phyloP scores from a whole-genome alignment of 1,284 basidiomycete genomes.

The Lentinula novae-zelandiae region DNA sequence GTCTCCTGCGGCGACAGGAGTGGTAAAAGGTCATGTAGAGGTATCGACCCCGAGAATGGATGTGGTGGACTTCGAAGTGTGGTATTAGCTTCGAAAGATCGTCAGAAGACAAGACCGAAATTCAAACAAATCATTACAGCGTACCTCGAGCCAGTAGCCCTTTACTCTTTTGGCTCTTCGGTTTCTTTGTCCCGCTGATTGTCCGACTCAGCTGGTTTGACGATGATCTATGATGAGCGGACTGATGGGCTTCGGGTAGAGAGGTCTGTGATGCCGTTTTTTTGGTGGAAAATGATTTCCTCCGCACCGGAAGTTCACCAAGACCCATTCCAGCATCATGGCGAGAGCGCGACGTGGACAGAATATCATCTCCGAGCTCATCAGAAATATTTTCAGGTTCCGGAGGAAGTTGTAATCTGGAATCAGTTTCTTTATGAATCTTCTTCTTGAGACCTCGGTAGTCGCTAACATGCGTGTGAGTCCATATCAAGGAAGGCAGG shows the following conservation, averaged over 20 bases:
- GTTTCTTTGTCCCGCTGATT: not conserved
- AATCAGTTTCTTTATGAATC: slow-evolving; percentile 40
- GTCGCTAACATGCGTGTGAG: slow-evolving; percentile 41
- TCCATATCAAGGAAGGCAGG: slow-evolving; percentile 9
- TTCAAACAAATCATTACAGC: not conserved
- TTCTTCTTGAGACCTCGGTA: slow-evolving; percentile 71
- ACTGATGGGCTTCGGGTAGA: not conserved
- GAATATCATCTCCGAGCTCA: not conserved
- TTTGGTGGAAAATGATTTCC: not conserved
- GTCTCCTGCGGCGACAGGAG: slow-evolving; percentile 57
- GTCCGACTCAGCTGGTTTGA: not conserved
- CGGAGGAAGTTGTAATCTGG: not conserved
- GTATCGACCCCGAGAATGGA: slow-evolving; percentile 25
- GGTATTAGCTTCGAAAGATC: not conserved
- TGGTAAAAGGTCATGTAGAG: slow-evolving; percentile 49
- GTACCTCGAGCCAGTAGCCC: slow-evolving; percentile 9
- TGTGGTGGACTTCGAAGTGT: slow-evolving; percentile 6
- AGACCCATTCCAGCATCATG: slow-evolving; percentile 10
- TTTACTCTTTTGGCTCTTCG: slow-evolving; percentile 1
- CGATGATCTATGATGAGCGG: not conserved
- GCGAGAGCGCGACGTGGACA: slow-evolving; percentile 5
- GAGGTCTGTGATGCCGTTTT: not conserved
- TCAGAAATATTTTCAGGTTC: not conserved
- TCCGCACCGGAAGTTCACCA: slow-evolving; percentile 1
- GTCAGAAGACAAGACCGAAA: no score